These are phyloP conservation scores for Astrothelium macrocarpum DNA, from an alignment of 495 filamentous ascomycete species.

Conservation along the genomic window DNA sequence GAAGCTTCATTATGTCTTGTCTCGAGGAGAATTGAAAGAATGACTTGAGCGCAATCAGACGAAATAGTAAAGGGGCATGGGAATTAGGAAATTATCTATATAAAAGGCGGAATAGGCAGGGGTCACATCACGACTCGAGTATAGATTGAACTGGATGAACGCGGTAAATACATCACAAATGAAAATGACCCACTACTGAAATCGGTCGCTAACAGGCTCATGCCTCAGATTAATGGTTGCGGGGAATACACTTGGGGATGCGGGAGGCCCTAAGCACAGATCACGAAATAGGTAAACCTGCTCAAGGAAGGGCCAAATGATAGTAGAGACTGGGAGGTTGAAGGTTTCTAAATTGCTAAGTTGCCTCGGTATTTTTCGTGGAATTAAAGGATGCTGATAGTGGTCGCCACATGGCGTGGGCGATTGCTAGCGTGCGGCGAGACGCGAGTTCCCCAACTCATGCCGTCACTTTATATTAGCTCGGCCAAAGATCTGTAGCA, in stretches of 20 bases:
- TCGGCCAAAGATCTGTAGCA: not conserved
- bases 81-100: not conserved
- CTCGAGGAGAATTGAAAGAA: not conserved
- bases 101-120: not conserved
- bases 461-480: too few relatives aligned
- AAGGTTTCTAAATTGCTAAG: not conserved
- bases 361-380: not conserved
- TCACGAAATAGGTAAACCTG: not conserved
- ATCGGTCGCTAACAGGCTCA: not conserved
- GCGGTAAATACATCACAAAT: not conserved
- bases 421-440: too few relatives aligned
- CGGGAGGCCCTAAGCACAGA: too few relatives aligned
- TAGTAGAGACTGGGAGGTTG: not conserved
- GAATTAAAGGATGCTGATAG: not conserved
- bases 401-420: not conserved
- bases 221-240: not conserved
- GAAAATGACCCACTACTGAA: not conserved
- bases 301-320: not conserved
- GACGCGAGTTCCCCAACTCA: too few relatives aligned
- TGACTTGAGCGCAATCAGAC: not conserved
- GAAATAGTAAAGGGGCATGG: not conserved
- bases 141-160: too few relatives aligned
- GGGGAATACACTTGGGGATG: not conserved
- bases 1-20: not conserved
- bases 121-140: not conserved